These are phyloP conservation scores for Cyclotella sp. DNA, from an alignment of 108 stramenopile species.

Conservation along the genomic window DNA sequence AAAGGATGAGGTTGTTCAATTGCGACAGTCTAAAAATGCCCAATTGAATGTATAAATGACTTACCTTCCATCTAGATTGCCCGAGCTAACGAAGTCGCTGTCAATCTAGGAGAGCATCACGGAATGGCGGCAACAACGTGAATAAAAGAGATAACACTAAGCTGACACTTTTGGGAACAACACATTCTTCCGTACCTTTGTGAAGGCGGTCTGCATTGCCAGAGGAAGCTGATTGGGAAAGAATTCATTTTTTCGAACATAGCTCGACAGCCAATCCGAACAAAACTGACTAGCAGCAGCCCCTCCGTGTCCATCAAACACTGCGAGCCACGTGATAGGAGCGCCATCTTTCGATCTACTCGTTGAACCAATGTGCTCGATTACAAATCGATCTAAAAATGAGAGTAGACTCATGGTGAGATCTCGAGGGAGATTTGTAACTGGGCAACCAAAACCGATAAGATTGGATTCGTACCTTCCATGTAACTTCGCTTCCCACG, in stretches of 20 bases:
- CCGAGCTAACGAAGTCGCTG: constrained; percentile 81
- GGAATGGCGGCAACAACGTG: too few relatives aligned
- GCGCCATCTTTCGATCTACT: constrained; percentile 41
- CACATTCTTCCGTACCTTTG: constrained; percentile 27
- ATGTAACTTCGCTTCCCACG: constrained; percentile 80
- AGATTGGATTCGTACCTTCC: constrained; percentile 73
- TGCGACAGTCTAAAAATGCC: background rate
- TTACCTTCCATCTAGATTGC: constrained; percentile 72
- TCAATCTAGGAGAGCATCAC: constrained; percentile 50
- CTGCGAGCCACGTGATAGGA: constrained; percentile 73
- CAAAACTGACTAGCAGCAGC: constrained; percentile 91
- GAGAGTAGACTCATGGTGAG: background rate
- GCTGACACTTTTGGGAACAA: too few relatives aligned
- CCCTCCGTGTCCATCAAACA: constrained; percentile 98
- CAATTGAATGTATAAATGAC: background rate
- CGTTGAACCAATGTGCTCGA: constrained; percentile 83
- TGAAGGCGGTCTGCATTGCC: constrained; percentile 83
- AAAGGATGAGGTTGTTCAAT: too few relatives aligned
- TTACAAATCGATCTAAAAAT: constrained; percentile 62
- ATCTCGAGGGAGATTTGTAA: background rate
- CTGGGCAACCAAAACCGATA: too few relatives aligned
- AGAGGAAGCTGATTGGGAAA: constrained; percentile 73
- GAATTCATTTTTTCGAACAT: constrained; percentile 71
- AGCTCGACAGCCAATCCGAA: constrained; percentile 82
- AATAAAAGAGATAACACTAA: too few relatives aligned